Evolutionary conservation across 208 protist species (phyloP).

Genomic region (Strigomonas culicis): DNA sequence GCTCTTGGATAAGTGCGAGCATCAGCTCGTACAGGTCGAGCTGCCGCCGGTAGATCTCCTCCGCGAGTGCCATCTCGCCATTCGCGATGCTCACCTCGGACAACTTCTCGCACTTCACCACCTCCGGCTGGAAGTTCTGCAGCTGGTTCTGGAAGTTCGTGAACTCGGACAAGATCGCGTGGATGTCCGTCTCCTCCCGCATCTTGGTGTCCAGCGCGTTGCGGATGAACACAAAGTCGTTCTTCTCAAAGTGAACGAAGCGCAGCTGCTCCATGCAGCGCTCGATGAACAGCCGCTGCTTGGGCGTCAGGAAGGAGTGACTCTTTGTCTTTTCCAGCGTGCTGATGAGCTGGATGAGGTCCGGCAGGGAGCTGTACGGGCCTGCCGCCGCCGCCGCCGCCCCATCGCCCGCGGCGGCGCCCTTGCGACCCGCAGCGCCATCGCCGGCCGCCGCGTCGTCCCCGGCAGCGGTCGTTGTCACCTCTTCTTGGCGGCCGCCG

Average conservation of each 20-base stretch:
- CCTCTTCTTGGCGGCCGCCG: too few relatives aligned
- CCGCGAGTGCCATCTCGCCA: slow-evolving; percentile 87
- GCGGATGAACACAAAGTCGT: slow-evolving; percentile 76
- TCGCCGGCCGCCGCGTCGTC: too few relatives aligned
- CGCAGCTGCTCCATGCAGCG: slow-evolving; percentile 69
- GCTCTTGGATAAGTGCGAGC: slow-evolving; percentile 76
- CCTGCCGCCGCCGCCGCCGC: too few relatives aligned
- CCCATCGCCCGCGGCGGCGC: background rate
- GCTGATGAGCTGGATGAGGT: slow-evolving; percentile 76
- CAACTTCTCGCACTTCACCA: slow-evolving; percentile 87
- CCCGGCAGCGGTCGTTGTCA: too few relatives aligned
- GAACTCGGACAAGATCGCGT: slow-evolving; percentile 72
- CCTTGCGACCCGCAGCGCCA: too few relatives aligned
- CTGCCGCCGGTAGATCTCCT: slow-evolving; percentile 82
- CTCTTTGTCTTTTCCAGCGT: slow-evolving; percentile 73
- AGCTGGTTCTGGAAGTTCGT: slow-evolving; percentile 81
- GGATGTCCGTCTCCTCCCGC: slow-evolving; percentile 70
- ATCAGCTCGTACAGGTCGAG: slow-evolving; percentile 87
- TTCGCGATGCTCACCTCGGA: slow-evolving; percentile 84
- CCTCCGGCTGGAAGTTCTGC: slow-evolving; percentile 79
- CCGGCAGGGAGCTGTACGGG: slow-evolving; percentile 57
- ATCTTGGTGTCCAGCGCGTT: slow-evolving; percentile 87
- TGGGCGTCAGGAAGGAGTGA: slow-evolving; percentile 76
- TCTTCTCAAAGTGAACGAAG: slow-evolving; percentile 70
- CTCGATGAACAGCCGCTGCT: slow-evolving; percentile 82